phyloP scores from a whole-genome alignment of 2,329 filamentous ascomycete species.

The Cryphonectria nitschkei region DNA sequence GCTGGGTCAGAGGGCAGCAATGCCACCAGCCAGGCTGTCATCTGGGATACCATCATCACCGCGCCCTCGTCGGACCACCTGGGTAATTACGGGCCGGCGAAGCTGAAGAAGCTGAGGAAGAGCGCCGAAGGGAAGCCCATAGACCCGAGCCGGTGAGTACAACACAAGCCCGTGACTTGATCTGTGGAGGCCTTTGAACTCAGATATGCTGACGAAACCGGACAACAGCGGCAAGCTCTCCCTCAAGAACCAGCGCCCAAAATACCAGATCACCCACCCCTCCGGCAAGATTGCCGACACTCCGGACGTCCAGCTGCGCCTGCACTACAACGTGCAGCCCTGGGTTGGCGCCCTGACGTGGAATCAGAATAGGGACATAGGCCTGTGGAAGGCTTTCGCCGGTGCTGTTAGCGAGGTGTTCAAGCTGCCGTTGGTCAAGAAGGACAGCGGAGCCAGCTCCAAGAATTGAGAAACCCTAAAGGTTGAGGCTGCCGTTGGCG shows the following conservation, averaged over 20 bases:
- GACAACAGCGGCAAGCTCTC: constrained; percentile 69
- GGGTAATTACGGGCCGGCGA: constrained; percentile 61
- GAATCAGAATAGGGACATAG: constrained; percentile 64
- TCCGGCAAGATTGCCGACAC: constrained; percentile 75
- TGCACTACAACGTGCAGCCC: constrained; percentile 97
- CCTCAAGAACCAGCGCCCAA: constrained; percentile 84
- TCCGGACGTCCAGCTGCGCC: constrained; percentile 73
- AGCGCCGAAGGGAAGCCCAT: constrained; percentile 63
- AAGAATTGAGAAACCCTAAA: neutral
- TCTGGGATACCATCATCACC: constrained; percentile 96
- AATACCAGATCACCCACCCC: constrained; percentile 96
- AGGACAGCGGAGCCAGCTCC: constrained; percentile 42
- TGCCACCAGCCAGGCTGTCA: constrained; percentile 73
- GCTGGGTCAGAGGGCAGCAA: constrained; percentile 43
- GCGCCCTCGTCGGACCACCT: constrained; percentile 67
- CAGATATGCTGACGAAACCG: neutral
- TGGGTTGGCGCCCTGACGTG: constrained; percentile 91
- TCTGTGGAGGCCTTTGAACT: neutral
- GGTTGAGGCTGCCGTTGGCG: neutral
- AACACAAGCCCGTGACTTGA: neutral
- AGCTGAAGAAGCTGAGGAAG: constrained; percentile 65
- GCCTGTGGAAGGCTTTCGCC: constrained; percentile 66
- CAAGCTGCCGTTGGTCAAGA: constrained; percentile 68
- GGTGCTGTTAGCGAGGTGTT: constrained; percentile 70
- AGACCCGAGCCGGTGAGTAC: constrained; percentile 58